Evolutionary conservation across 139 green algal species (phyloP).

Genomic region (Klebsormidium nitens): DNA sequence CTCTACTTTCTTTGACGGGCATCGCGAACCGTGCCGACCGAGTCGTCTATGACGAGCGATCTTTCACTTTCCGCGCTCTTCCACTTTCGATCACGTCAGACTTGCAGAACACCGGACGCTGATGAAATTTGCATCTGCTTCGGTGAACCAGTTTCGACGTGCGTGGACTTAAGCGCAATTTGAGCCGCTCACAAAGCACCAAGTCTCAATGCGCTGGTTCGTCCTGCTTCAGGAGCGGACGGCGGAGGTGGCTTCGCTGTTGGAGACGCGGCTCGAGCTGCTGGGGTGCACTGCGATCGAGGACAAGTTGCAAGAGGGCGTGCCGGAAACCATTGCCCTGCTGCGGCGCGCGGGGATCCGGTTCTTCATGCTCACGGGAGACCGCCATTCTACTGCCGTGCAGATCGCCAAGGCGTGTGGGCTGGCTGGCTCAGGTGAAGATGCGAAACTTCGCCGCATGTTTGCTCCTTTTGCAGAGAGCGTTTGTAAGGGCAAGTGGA

Average conservation of each 20-base stretch:
- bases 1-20: no score
- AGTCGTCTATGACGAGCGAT: no score
- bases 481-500: no score
- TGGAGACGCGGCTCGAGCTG: constrained; percentile 35
- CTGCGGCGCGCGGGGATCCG: constrained; percentile 36
- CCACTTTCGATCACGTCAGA: no score
- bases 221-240: constrained; percentile 45
- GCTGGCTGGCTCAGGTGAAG: constrained; percentile 32
- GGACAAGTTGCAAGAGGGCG: constrained; percentile 36
- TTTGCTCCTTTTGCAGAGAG: no score
- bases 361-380: constrained; percentile 45
- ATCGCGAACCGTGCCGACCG: no score
- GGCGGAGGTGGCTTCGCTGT: constrained; percentile 28
- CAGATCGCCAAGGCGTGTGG: constrained; percentile 31
- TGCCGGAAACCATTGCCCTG: constrained; percentile 31
- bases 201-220: neutral
- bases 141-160: no score
- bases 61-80: no score
- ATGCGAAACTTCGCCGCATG: no score
- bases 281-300: constrained; percentile 41
- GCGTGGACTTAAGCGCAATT: no score
- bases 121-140: no score
- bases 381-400: constrained; percentile 50
- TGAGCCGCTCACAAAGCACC: constrained; percentile 43
- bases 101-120: no score